A percentile compares a stretch with the other conserved stretches of the same genome.
Conservation (phyloP, 176 grass and related monocot species). For the Hordeum marinum region DNA sequence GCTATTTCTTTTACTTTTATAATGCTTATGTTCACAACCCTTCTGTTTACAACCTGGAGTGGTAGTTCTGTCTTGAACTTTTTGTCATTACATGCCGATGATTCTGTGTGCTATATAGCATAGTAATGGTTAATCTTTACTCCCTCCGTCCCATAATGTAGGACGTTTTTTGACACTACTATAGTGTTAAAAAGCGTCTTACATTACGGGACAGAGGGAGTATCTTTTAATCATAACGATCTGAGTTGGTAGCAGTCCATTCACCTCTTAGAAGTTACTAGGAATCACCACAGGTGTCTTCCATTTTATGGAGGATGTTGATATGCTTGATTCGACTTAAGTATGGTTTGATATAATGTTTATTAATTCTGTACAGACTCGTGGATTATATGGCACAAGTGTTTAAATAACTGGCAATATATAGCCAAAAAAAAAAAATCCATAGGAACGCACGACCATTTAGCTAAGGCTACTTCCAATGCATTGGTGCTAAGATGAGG, state of each 20-base stretch:
- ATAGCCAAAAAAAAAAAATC: neutral
- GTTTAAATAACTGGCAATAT: neutral
- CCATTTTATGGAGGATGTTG: neutral
- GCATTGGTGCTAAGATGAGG: too few species aligned
- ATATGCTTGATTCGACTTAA: neutral
- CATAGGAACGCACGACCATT: neutral
- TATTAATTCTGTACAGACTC: neutral
- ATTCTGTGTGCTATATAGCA: neutral
- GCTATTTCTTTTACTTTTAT: neutral
- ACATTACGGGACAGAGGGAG: too few species aligned
- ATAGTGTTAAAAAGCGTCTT: too few species aligned
- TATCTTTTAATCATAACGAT: too few species aligned
- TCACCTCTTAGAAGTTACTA: neutral
- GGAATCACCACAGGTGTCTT: neutral
- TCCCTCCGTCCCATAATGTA: too few species aligned
- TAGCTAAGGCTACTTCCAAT: too few species aligned
- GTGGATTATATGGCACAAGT: neutral
- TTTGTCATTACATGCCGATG: neutral
- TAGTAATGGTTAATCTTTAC: neutral
- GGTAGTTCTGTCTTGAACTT: neutral
- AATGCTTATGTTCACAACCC: neutral
- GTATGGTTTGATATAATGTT: neutral
- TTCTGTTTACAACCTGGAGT: neutral
- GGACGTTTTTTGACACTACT: too few species aligned
- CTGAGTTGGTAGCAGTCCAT: neutral